Evolutionary conservation across 2,329 filamentous ascomycete genomes (phyloP).

Genomic region (Paramyrothecium sp.): DNA sequence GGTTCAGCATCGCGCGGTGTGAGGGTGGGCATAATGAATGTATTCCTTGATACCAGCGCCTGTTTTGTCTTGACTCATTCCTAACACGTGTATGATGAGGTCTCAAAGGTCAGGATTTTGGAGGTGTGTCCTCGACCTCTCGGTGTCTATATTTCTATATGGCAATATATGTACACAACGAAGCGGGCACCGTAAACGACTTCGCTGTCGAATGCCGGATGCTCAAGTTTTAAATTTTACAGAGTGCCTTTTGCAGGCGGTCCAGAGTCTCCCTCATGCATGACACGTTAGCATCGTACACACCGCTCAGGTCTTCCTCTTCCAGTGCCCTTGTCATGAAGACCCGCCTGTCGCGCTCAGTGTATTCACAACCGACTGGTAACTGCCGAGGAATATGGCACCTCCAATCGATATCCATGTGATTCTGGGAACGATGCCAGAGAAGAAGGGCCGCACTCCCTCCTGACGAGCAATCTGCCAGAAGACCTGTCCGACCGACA

Average conservation of each 20-base stretch:
- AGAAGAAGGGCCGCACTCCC: slow-evolving; percentile 69
- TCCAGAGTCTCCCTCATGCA: neutral
- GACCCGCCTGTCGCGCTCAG: slow-evolving; percentile 37
- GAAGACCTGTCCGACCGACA: slow-evolving; percentile 59
- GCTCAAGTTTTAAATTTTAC: neutral
- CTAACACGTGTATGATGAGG: neutral
- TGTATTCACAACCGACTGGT: slow-evolving; percentile 83
- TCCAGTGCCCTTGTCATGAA: neutral
- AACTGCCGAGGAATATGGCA: slow-evolving; percentile 90
- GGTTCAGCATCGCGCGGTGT: neutral
- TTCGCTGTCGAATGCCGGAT: neutral
- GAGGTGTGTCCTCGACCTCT: neutral
- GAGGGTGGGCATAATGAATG: neutral
- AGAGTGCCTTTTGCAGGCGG: neutral
- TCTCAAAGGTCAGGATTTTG: neutral
- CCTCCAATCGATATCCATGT: slow-evolving; percentile 95
- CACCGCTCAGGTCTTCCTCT: neutral
- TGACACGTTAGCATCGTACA: neutral
- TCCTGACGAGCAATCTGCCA: slow-evolving; percentile 61
- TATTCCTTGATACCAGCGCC: neutral
- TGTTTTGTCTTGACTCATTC: neutral
- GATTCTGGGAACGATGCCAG: slow-evolving; percentile 76
- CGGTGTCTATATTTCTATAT: neutral
- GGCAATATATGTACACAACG: neutral
- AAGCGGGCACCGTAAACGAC: neutral